Base-by-base conservation (phyloP, 805 yeast genomes). In the Zygoascus bituminiphila region DNA sequence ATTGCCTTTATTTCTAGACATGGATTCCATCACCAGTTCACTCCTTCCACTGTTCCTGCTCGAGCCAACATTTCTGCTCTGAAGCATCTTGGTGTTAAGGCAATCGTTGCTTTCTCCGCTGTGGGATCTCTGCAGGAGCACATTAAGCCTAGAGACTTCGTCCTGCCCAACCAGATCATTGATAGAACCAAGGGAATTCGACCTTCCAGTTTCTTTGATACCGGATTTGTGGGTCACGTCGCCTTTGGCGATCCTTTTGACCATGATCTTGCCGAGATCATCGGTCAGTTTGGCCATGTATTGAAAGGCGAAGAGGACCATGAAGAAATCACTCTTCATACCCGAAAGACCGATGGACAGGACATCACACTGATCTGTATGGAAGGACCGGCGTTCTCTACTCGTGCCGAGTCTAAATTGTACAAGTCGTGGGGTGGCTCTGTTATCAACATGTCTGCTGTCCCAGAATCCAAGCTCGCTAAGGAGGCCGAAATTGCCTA, bases 321-420 rank as follows among this genome's bases (percentile, higher is more conserved):
- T 47, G 63, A 59, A 24, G 71, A 71, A 24, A 66, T 79, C 64
- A 67, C 66, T 42, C 68, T 89, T 66, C 95, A 84, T 68, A 72
- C 87, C 46, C 82, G 79, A 65, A 69, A 64, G 47, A 70, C 87
- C 45, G 82, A 79, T 56, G 78, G 77, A 48, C 81, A 78, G 50
- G 97, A 91, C 60, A 69, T 85, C 50, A 84, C 94, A 5, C 79
- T 93, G 37, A 76, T 93, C 54, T 93, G 98, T 67, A 93, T 93
- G 99, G 99, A 91, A 69, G 99, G 99, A 39, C 99, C 99, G 2
- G 96, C 93, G 44, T 93, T 93, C 67, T 82, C 94, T 35, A 93
- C 98, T 12, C 77, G 99, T 56, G 98, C 98, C 8, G 99, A 93
- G 70, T 88, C 97, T 12, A 77, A 77, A 63, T 68, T 93, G 69